Evolutionary conservation across 371 early-diverging fungal species (phyloP), one percentile per base, ranked within the genome.

Genomic region (Amoeboaphelidium protococcarum): DNA sequence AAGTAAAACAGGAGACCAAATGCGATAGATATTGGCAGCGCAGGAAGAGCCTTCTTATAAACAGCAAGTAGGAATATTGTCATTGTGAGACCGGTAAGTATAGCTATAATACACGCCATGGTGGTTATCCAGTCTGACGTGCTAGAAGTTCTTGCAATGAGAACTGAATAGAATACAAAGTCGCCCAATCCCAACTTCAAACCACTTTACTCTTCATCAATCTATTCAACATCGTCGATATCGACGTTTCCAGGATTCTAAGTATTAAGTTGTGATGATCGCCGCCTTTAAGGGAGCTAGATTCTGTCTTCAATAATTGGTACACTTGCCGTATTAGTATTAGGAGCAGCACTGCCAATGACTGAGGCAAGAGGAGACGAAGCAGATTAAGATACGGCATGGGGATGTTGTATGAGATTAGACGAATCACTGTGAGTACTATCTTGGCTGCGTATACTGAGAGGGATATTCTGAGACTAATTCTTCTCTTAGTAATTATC

Each of bases 131-230:
- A 26, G 23, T 45, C 45, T n/a, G 1, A 41, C 40, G 1, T 41
- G 54, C 47, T 63, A 74, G 76, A 74, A 56, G 86, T 83, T 47
- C 79, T 60, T 2, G 78, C 78, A 47, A 82, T 68, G 47, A 85
- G 58, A 6, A 85, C 82, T 58, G 75, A 74, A 54, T 82, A 85
- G 54, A 85, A 85, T 6, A 85, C 83, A 66, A 85, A 85, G 54
- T 85, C 86, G 19, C 86, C 86, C 42, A 85, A 54, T 2, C 86
- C 86, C 25, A 85, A 58, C 54, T 83, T 82, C 21, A 85, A 54
- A 12, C 83, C 83, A 13, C 68, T 64, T 44, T 64, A 42, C 48
- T 74, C 76, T 22, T 53, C 52, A n/a, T 57, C 56, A 26, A 53
- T 58, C 22, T 50, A 58, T 23, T 50, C 60, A 1, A 51, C 61